A percentile compares a stretch with the other conserved stretches of the same genome.
Evolutionary conservation across 176 grass and related monocot genomes (phyloP).

Genomic region (Otatea glauca): DNA sequence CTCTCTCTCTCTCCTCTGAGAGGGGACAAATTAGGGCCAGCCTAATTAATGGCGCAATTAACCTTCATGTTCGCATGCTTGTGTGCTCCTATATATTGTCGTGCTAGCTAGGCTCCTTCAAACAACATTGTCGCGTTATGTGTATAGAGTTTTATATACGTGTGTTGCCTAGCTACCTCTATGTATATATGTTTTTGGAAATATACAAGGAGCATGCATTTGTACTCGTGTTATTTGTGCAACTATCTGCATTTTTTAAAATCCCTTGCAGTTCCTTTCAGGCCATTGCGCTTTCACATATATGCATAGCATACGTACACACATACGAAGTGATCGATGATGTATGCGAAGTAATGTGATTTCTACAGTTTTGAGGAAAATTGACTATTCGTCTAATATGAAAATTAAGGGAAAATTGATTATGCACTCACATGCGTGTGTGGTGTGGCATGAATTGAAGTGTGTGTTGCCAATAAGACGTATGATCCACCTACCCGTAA

Average conservation of each 20-base stretch:
- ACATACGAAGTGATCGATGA: not conserved
- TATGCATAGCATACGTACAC: not conserved
- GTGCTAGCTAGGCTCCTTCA: not conserved
- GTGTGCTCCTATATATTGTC: not conserved
- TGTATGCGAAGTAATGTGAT: not conserved
- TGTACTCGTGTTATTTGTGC: not conserved
- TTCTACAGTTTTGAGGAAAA: not conserved
- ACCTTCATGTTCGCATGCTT: not conserved
- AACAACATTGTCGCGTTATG: not conserved
- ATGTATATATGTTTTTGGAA: not conserved
- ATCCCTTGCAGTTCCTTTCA: not conserved
- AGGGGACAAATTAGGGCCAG: slow-evolving; percentile 5
- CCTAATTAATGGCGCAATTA: not conserved
- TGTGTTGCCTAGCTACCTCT: too few relatives aligned
- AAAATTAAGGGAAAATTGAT: not conserved
- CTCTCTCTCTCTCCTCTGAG: not conserved
- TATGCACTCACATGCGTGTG: too few relatives aligned
- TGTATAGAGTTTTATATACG: not conserved
- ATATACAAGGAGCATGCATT: not conserved
- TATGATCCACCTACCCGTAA: too few relatives aligned
- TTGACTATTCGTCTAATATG: too few relatives aligned
- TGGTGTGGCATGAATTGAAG: too few relatives aligned
- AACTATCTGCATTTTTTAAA: not conserved
- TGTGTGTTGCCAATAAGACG: too few relatives aligned
- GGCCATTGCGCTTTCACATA: not conserved